Conservation (phyloP, 2,329 filamentous ascomycete species). For the Calycina marina region DNA sequence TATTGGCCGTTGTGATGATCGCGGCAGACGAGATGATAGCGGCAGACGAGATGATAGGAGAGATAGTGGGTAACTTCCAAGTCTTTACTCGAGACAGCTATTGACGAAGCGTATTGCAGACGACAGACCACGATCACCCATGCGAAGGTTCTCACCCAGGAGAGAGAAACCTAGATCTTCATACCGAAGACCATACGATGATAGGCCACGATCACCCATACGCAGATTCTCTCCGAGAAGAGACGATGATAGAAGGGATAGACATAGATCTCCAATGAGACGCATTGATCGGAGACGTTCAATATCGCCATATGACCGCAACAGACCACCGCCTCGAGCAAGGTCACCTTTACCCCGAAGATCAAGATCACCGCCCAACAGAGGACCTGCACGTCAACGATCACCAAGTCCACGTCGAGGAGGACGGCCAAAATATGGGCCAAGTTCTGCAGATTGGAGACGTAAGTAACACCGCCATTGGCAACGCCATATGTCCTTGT, state of each 20-base stretch:
- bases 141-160: slow-evolving; percentile 14
- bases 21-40: no score
- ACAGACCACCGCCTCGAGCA: slow-evolving; percentile 16
- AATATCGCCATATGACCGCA: slow-evolving; percentile 22
- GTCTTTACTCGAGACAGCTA: neutral
- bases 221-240: slow-evolving; percentile 23
- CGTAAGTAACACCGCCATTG: slow-evolving; percentile 39
- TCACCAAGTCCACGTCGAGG: slow-evolving; percentile 39
- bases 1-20: no score
- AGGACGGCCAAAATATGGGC: slow-evolving; percentile 28
- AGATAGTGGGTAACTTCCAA: slow-evolving; percentile 15
- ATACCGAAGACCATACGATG: slow-evolving; percentile 23
- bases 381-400: slow-evolving; percentile 22
- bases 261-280: slow-evolving; percentile 24
- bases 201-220: slow-evolving; percentile 18
- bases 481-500: no score
- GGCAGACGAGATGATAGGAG: slow-evolving; percentile 12
- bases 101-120: slow-evolving; percentile 2
- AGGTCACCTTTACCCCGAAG: slow-evolving; percentile 19
- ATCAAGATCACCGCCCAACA: slow-evolving; percentile 20
- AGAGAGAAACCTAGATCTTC: slow-evolving; percentile 16
- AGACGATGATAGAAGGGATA: slow-evolving; percentile 23
- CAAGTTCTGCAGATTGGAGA: slow-evolving; percentile 33
- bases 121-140: slow-evolving; percentile 14
- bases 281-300: slow-evolving; percentile 22